Percentiles rank a stretch among this genome's conserved stretches.
phyloP scores from a whole-genome alignment of 352 stramenopile species.

The Plasmopara muralis region DNA sequence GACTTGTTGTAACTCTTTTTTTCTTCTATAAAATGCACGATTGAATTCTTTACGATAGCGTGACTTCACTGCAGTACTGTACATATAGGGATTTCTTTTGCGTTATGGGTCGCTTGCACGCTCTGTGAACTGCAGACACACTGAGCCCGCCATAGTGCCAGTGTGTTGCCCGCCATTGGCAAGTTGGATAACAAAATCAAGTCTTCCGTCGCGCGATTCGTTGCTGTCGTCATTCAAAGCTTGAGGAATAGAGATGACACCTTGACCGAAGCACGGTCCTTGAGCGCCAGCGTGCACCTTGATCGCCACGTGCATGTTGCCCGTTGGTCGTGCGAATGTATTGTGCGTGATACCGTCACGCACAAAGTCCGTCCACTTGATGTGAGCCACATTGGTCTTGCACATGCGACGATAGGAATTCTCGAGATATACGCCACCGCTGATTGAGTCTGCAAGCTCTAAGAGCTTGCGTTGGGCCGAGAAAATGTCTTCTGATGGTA shows the following conservation, averaged over 20 bases:
- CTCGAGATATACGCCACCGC: constrained; percentile 50
- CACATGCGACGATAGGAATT: constrained; percentile 32
- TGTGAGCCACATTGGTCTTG: constrained; percentile 43
- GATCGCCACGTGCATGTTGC: constrained; percentile 61
- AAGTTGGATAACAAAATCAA: constrained; percentile 48
- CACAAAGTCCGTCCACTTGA: constrained; percentile 44
- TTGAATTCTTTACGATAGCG: too few species aligned
- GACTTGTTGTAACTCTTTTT: neutral
- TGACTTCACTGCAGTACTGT: too few species aligned
- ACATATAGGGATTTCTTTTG: neutral
- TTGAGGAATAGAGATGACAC: constrained; percentile 54
- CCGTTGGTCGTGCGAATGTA: constrained; percentile 47
- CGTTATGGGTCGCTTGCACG: constrained; percentile 21
- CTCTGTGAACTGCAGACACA: constrained; percentile 31
- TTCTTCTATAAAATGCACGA: neutral
- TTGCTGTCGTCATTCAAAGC: constrained; percentile 18
- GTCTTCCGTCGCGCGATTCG: constrained; percentile 14
- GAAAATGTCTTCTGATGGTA: constrained; percentile 80
- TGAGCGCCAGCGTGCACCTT: constrained; percentile 54
- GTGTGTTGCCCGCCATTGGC: constrained; percentile 46
- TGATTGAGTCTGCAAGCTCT: constrained; percentile 67
- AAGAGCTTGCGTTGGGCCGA: constrained; percentile 74
- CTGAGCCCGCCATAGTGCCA: constrained; percentile 46
- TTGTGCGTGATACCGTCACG: constrained; percentile 45
- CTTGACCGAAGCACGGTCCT: constrained; percentile 51